Evolutionary conservation across 2,329 filamentous ascomycete species (phyloP), one percentile per base, ranked within the genome.

Genomic region (Epichloe amarillans): DNA sequence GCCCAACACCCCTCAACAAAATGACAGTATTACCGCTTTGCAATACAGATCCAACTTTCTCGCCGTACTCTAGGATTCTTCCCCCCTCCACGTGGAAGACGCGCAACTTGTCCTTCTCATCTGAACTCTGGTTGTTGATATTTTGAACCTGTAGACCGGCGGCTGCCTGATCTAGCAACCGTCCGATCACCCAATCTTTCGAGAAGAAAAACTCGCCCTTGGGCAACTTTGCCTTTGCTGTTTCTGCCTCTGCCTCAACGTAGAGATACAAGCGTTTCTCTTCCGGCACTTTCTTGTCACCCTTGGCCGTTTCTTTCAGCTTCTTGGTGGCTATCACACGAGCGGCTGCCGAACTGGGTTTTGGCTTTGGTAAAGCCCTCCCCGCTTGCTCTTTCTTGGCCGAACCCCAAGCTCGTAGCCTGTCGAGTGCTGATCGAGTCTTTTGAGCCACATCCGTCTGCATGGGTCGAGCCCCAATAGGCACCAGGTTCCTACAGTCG

Each of bases 21-120:
- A 97, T 89, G 56, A 98, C 80, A 11, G 89, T 96, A 64, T 98
- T 91, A 1, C 93, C 93, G 57, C 79, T 90, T 56, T 80, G 79
- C 52, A 94, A 72, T 30, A 74, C 75, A 49, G 74, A 73, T 4
- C 88, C 89, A 50, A 95, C 73, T 72, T 91, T 90, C 67, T 96
- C 90, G 23, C 78, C 82, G 61, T 94, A 98, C 53, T 93, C 90
- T 55, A 98, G 67, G 55, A 98, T 66, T 52, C 88, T 73, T 0
- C 93, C 93, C 85, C 85, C 87, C 63, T 98, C 90, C 0, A 98
- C 87, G 64, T 97, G 90, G 62, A 95, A 98, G 0, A 98, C 82
- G 8, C 93, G 72, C 56, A 98, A 65, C 66, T 85, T 85, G 53
- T 89, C 83, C 63, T 85, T 82, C 69, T 94, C 88, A 12, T 83